Base-by-base conservation (phyloP, 2,329 filamentous ascomycete genomes). In the Aquanectria penicillioides region DNA sequence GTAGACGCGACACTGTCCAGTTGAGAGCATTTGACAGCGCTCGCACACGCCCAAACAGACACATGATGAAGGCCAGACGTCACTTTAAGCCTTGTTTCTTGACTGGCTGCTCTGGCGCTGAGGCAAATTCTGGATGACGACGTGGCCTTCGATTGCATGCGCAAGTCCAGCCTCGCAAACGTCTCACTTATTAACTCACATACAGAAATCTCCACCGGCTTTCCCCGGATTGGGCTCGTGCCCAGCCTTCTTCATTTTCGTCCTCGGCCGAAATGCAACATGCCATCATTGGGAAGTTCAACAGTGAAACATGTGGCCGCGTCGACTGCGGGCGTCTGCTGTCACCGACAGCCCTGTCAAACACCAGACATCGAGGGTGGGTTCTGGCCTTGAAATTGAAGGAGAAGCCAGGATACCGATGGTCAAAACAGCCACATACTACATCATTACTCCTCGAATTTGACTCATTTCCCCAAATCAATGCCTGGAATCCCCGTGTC, bases 151-250 rank as follows among this genome's bases (percentile, higher is more conserved):
- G n/a, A 33, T 34, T 34, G 26, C 50, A 22, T 47, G 50, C 40
- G 28, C 38, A 29, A 22, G 31, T 29, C 29, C n/a, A n/a, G n/a
- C n/a, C n/a, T n/a, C n/a, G n/a, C n/a, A n/a, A n/a, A n/a, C n/a
- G n/a, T n/a, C n/a, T n/a, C n/a, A n/a, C n/a, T n/a, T n/a, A n/a
- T n/a, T n/a, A 13, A 53, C 23, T 26, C 23, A 38, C 50, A 11
- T 7, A 18, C 22, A 29, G 29, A 11, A 53, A 53, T 15, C 50
- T 54, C 50, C 50, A 54, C 50, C 50, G 46, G 25, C 50, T 54
- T 54, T 20, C 10, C 41, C 40, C 18, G 22, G 25, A 47, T 46
- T 46, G 50, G 40, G 17, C 23, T 18, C 18, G 13, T 29, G 25
- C 50, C 50, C 41, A 54, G 50, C 50, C 50, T 22, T 54, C 41